phyloP scores from a whole-genome alignment of 371 early-diverging fungal genomes.

The Rhizopus arrhizus region DNA sequence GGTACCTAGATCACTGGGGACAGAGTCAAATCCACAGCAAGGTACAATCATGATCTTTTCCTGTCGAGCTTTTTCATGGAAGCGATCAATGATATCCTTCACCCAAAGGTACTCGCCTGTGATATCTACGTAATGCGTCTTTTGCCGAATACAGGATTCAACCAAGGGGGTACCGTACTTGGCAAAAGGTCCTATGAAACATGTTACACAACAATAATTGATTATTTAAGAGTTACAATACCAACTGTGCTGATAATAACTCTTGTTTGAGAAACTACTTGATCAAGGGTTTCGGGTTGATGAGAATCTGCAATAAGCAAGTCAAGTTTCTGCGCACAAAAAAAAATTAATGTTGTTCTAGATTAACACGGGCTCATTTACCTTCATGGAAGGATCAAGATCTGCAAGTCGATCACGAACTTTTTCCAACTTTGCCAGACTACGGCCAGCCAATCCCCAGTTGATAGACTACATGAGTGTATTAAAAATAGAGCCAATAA shows the following conservation, averaged over 20 bases:
- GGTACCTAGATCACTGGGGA: slow-evolving; percentile 78
- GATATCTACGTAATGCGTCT: slow-evolving; percentile 90
- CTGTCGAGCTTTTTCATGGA: slow-evolving; percentile 67
- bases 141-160: slow-evolving; percentile 77
- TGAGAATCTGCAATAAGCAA: slow-evolving; percentile 26
- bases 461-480: not conserved
- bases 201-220: no score
- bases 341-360: not conserved
- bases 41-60: slow-evolving; percentile 77
- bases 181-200: slow-evolving; percentile 41
- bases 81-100: slow-evolving; percentile 65
- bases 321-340: slow-evolving; percentile 15
- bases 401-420: slow-evolving; percentile 17
- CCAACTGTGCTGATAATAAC: slow-evolving; percentile 83
- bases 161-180: slow-evolving; percentile 73
- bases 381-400: slow-evolving; percentile 20
- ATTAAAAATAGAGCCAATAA: not conserved
- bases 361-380: not conserved
- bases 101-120: slow-evolving; percentile 85
- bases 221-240: not conserved
- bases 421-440: slow-evolving; percentile 25
- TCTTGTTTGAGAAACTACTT: slow-evolving; percentile 61
- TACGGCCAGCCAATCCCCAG: slow-evolving; percentile 38
- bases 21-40: slow-evolving; percentile 90
- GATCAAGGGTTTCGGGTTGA: slow-evolving; percentile 21